Evolutionary conservation across 73 alveolate genomes (phyloP), one percentile per base, ranked within the genome.

Genomic region (Blepharisma stoltei): DNA sequence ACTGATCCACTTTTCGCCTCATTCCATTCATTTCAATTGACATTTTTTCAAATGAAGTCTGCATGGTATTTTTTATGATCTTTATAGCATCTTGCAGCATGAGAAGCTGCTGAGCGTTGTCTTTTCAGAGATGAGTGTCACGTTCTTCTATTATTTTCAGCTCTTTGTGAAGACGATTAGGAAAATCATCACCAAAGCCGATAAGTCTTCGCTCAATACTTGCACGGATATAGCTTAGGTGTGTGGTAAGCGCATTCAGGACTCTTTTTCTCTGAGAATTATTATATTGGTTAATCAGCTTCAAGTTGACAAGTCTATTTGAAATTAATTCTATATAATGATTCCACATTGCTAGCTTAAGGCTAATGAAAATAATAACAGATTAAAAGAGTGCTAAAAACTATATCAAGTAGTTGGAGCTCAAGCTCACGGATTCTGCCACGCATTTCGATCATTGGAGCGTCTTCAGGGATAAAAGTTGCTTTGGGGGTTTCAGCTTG

Each of bases 91-190:
- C 89, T 20, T 37, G 23, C 44, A 81, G 18, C 38, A 66, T 20
- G 18, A 77, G 27, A 27, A 14, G 80, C 68, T 81, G 73, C 21
- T 55, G 54, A 3, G 67, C 45, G 70, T 82, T 88, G 14, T 88
- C 95, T 54, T 80, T 83, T 91, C 95, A 88, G 7, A 78, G 68
- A 55, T 75, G 76, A 41, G 75, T 25, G 70, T 88, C 95, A 7
- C 95, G 43, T 8, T 71, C 73, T 66, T 88, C 90, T 1, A 88
- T 78, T 55, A 25, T 54, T 68, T 83, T 88, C 44, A 88, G 69
- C 55, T 88, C 95, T 65, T 89, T 69, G 41, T 82, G 70, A 9
- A 88, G 86, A 7, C 87, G 45, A 49, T 70, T 77, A 0, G 95
- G 95, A 37, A 88, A 83, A 55, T 88, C 95, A 49, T 88, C 95